A percentile compares a stretch with the other conserved stretches of the same genome.
phyloP scores from a whole-genome alignment of 2,329 filamentous ascomycete genomes.

The Diaporthe batatas region DNA sequence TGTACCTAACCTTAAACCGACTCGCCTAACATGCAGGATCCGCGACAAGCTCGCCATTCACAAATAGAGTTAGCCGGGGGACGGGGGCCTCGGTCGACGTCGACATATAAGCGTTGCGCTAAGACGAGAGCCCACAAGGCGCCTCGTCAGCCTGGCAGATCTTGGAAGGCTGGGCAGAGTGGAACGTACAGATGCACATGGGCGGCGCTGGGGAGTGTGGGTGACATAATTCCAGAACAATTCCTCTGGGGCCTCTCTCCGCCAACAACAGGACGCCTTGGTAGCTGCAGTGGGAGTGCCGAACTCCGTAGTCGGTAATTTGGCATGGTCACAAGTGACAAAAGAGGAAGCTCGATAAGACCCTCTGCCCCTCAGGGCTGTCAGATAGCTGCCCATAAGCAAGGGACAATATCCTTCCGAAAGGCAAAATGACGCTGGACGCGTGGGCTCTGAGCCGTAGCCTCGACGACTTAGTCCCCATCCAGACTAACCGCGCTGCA shows the following conservation, averaged over 20 bases:
- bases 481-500: slow-evolving; percentile 39
- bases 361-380: slow-evolving; percentile 1
- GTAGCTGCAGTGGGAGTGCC: background rate
- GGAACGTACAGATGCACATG: background rate
- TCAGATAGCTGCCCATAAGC: slow-evolving; percentile 34
- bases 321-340: background rate
- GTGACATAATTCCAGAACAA: slow-evolving; percentile 30
- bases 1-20: slow-evolving; percentile 24
- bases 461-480: slow-evolving; percentile 18
- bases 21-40: slow-evolving; percentile 2
- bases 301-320: slow-evolving; percentile 35
- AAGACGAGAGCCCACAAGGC: slow-evolving; percentile 14
- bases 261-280: slow-evolving; percentile 20
- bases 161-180: slow-evolving; percentile 21
- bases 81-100: background rate
- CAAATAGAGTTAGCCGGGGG: slow-evolving; percentile 6
- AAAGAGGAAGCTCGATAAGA: slow-evolving; percentile 34
- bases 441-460: background rate
- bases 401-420: slow-evolving; percentile 41
- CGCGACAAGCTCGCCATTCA: background rate
- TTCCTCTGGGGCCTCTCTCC: background rate
- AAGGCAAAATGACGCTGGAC: slow-evolving; percentile 9
- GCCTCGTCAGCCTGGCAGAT: slow-evolving; percentile 39
- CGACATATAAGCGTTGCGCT: slow-evolving; percentile 20
- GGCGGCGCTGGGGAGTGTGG: slow-evolving; percentile 13